A percentile compares a stretch with the other conserved stretches of the same genome.
Conservation (phyloP, 441 rosid species). For the Erodium trifolium region DNA sequence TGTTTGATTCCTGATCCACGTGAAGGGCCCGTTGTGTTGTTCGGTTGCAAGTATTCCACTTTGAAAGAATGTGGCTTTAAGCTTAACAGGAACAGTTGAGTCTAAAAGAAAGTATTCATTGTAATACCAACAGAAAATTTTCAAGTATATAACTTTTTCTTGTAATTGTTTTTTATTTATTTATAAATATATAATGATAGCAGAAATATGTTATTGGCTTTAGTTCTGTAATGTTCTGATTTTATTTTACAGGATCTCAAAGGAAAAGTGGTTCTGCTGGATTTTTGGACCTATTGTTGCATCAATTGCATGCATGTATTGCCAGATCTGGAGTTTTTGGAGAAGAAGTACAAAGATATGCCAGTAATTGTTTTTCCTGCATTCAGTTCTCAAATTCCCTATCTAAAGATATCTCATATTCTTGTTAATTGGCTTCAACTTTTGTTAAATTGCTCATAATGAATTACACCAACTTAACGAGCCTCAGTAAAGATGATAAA, state of each 20-base stretch:
- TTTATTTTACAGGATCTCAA: constrained; percentile 58
- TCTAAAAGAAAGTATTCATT: background rate
- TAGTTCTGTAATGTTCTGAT: constrained; percentile 14
- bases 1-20: background rate
- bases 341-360: constrained; percentile 77
- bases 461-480: constrained; percentile 1
- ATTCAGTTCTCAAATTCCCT: constrained; percentile 2
- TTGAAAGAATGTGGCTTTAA: background rate
- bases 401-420: background rate
- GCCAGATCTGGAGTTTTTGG: constrained; percentile 83
- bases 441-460: constrained; percentile 5
- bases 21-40: no score
- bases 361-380: constrained; percentile 39
- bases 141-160: no score
- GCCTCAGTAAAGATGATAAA: background rate
- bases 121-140: background rate
- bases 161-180: no score
- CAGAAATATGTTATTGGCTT: constrained; percentile 7
- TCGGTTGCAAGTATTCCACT: background rate
- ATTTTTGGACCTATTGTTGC: constrained; percentile 97
- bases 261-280: constrained; percentile 90
- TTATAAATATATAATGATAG: background rate
- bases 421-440: background rate
- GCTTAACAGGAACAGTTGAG: background rate
- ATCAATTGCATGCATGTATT: constrained; percentile 93